phyloP scores from a whole-genome alignment of 345 rosid species.

The Salix brachista region DNA sequence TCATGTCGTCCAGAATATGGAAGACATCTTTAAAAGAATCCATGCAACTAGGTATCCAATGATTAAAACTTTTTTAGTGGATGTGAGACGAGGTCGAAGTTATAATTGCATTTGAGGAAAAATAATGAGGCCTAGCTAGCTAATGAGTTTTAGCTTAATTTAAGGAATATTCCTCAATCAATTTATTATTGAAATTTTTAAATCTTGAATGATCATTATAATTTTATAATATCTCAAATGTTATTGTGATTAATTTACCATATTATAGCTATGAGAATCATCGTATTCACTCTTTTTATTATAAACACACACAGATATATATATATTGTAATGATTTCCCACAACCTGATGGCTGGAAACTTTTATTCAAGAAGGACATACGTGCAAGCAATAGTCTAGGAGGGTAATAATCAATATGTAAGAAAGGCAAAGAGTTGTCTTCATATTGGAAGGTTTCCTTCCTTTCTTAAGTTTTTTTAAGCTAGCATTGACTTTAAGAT shows the following conservation, averaged over 20 bases:
- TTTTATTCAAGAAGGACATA: no score
- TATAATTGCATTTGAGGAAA: neutral
- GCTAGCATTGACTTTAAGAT: conserved; percentile 37
- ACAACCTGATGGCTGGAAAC: conserved; percentile 2
- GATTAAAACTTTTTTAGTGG: conserved; percentile 9
- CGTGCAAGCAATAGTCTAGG: neutral
- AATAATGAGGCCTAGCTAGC: neutral
- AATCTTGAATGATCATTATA: neutral
- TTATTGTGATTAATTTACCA: no score
- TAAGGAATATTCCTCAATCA: neutral
- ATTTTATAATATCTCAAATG: neutral
- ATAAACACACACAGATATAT: neutral
- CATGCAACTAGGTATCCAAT: conserved; percentile 7
- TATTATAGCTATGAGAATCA: neutral
- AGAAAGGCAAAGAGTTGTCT: neutral
- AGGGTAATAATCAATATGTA: conserved; percentile 14
- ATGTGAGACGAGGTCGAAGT: neutral
- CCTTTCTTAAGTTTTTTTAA: neutral
- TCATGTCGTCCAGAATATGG: neutral
- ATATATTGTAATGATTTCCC: conserved; percentile 17
- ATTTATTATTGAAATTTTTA: neutral
- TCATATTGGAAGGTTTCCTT: conserved; percentile 22
- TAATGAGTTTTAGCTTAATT: neutral
- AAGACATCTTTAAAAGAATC: neutral
- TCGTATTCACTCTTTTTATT: conserved; percentile 3